Percentiles rank a stretch among this genome's conserved stretches.
These are phyloP conservation scores for Phytopythium ostracodes DNA, from an alignment of 352 stramenopile species.

Conservation along the genomic window DNA sequence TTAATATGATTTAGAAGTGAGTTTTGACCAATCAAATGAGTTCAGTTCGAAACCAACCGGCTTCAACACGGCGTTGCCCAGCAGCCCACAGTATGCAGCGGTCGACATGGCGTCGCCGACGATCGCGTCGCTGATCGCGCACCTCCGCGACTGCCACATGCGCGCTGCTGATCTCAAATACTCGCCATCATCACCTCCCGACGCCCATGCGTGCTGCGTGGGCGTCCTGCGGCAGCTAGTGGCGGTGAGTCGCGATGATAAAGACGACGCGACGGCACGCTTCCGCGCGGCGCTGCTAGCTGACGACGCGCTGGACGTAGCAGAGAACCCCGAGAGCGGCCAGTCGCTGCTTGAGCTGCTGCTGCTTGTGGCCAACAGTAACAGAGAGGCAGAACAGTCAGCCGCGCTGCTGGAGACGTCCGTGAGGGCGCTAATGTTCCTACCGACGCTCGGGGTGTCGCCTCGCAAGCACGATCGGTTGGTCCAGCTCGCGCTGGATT, in stretches of 20 bases:
- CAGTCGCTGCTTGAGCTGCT: background rate
- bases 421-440: background rate
- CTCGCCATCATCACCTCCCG: background rate
- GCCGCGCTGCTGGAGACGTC: background rate
- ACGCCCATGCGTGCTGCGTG: background rate
- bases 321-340: background rate
- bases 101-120: background rate
- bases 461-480: background rate
- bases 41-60: background rate
- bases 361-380: background rate
- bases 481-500: background rate
- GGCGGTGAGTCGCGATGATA: background rate
- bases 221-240: background rate
- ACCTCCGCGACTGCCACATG: background rate
- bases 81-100: background rate
- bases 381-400: background rate
- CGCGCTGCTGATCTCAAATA: background rate
- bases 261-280: background rate
- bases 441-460: background rate
- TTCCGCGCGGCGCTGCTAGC: background rate
- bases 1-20: background rate
- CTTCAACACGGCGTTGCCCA: background rate
- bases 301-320: background rate
- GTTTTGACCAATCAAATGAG: background rate
- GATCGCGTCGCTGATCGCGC: background rate